These are phyloP conservation scores for Hypoxylon crocopeplum DNA, from an alignment of 495 filamentous ascomycete species.

Conservation along the genomic window DNA sequence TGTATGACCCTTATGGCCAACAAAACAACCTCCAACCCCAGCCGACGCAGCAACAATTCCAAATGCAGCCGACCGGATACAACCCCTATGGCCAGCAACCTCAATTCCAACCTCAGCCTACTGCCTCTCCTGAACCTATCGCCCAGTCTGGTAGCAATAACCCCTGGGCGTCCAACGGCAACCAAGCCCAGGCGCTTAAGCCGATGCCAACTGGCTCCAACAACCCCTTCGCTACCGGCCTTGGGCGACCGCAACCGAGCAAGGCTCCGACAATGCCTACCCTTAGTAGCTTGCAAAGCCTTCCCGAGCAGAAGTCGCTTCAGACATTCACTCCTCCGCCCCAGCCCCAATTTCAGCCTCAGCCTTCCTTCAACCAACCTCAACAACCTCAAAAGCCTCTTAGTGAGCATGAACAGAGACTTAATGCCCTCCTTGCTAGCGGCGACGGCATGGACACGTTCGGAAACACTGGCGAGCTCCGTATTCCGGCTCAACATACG, in stretches of 20 bases:
- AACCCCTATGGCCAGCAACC: constrained; percentile 56
- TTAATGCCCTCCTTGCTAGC: constrained; percentile 85
- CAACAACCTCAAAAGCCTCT: constrained; percentile 60
- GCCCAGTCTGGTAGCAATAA: constrained; percentile 83
- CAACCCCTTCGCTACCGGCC: constrained; percentile 82
- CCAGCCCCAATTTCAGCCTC: constrained; percentile 27
- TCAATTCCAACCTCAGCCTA: constrained; percentile 58
- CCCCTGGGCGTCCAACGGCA: constrained; percentile 69
- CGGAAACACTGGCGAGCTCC: constrained; percentile 91
- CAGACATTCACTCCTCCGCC: constrained; percentile 52
- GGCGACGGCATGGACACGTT: constrained; percentile 97
- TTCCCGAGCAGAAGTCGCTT: constrained; percentile 74
- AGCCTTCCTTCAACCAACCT: constrained; percentile 47
- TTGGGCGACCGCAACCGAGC: constrained; percentile 55
- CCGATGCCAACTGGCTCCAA: constrained; percentile 87
- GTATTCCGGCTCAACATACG: constrained; percentile 96
- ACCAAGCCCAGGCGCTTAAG: constrained; percentile 58
- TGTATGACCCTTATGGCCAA: constrained; percentile 62
- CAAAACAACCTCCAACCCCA: constrained; percentile 67
- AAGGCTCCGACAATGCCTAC: constrained; percentile 58
- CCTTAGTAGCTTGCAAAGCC: constrained; percentile 66
- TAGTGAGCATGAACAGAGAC: constrained; percentile 80
- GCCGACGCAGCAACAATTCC: constrained; percentile 55
- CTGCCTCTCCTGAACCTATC: constrained; percentile 61
- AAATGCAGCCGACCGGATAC: constrained; percentile 50